Base-by-base conservation (phyloP, 176 grass and related monocot genomes). In the Aegilops umbellulata region DNA sequence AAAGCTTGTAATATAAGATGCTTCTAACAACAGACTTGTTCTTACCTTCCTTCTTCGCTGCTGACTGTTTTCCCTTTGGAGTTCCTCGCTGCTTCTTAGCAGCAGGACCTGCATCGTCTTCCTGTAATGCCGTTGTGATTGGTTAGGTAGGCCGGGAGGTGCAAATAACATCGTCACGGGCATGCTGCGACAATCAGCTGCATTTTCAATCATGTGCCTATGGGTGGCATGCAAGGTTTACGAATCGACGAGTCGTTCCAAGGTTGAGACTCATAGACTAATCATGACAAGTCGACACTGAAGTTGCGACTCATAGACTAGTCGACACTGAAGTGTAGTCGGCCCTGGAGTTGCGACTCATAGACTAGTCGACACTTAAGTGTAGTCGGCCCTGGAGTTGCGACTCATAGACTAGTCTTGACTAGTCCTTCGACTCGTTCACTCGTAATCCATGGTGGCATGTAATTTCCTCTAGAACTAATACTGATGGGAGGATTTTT, bases 111-210 rank as follows among this genome's bases (percentile, higher is more conserved):
- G 19, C 53, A 10, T 0, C 64, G 11, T 81, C 34, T 35, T 85
- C 77, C 76, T 85, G 82, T 64, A 30, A 62, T 51, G 25, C 10
- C n/a, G 15, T 84, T 61, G 35, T 5, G 15, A 79, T 14, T 69
- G 15, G 63, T 14, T 69, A 77, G 7, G 2, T 32, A 26, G 19
- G 53, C 17, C n/a, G 15, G 38, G 10, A 39, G 24, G 38, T 8
- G 39, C n/a, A 26, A 4, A 58, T 58, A 58, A 58, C 53, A 58
- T 58, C 19, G 0, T 58, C 53, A n/a, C n/a, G n/a, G 19, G 53
- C 2, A 1, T 1, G 17, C 53, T 58, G 7, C 2, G 53, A 58
- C 53, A 6, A 58, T 22, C 19, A 58, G 53, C 19, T 22, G 19
- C 7, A 6, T 58, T 58, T 58, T 2, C 53, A 58, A 53, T 17